Evolutionary conservation across 2,329 filamentous ascomycete genomes (phyloP), one percentile per base, ranked within the genome.

Genomic region (Hymenotorrendiella dingleyae): DNA sequence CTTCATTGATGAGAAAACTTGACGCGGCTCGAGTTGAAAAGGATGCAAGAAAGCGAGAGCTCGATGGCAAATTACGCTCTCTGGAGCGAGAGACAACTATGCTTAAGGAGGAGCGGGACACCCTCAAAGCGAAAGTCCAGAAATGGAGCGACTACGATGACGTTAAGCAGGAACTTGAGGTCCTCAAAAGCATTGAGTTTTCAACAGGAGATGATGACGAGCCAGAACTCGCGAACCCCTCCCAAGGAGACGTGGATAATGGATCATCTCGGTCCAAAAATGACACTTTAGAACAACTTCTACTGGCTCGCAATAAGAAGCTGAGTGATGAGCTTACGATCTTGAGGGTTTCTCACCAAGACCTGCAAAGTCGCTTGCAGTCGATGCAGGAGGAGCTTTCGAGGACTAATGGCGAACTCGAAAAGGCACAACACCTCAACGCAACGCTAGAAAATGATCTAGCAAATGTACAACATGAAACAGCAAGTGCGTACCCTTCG

Each of bases 181-280:
- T 97, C 48, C 77, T 98, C 47, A 95, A 95, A 76, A 94, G 91
- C 54, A 96, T 98, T 55, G 93, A 98, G 62, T 95, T 98, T 57
- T 86, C 91, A 2, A 91, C 87, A 0, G 90, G 87, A 6, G 86
- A 91, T 49, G 89, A 94, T 47, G 86, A 90, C 35, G 81, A 84
- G 7, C 59, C 65, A 22, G 67, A 68, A 28, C 54, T 57, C 30
- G 40, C 40, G 49, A 56, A 23, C 52, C 28, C 50, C 10, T 53
- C 45, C 10, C 45, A 47, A 14, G 53, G 42, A 36, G 42, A 49
- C 23, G 46, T 54, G 14, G 61, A 70, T 10, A 79, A 80, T 54
- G 76, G 75, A 3, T 56, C 68, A 3, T 61, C 67, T 2, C 67
- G 69, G 36, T 11, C 28, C 4, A 85, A 84, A 54, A 80, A 84